These are phyloP conservation scores for Macroventuria anomochaeta DNA, from an alignment of 2,329 filamentous ascomycete genomes.

Conservation along the genomic window DNA sequence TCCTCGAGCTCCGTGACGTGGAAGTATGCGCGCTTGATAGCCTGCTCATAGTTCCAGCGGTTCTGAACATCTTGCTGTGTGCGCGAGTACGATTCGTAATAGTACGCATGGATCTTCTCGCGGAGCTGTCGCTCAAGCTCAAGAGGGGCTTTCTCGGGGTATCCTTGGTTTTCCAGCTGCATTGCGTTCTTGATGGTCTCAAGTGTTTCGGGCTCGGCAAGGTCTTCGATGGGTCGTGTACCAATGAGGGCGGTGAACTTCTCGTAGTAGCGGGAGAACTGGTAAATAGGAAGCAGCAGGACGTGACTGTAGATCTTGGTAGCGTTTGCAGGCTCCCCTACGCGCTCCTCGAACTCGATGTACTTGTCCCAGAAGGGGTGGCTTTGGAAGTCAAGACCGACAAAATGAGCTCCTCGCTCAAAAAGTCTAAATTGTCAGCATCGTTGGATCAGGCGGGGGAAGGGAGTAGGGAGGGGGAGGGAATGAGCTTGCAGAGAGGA, in stretches of 20 bases:
- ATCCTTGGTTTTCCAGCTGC: slow-evolving; percentile 64
- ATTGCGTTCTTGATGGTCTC: slow-evolving; percentile 74
- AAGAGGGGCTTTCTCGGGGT: slow-evolving; percentile 68
- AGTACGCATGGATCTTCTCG: slow-evolving; percentile 77
- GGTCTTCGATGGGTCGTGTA: slow-evolving; percentile 74
- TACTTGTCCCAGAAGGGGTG: slow-evolving; percentile 99
- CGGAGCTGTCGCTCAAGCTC: slow-evolving; percentile 87
- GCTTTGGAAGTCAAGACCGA: slow-evolving; percentile 90
- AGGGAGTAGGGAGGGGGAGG: slow-evolving; percentile 11
- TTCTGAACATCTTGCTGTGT: slow-evolving; percentile 90
- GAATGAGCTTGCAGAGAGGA: slow-evolving; percentile 30
- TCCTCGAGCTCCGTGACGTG: slow-evolving; percentile 93
- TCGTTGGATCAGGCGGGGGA: slow-evolving; percentile 1
- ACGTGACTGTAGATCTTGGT: slow-evolving; percentile 83
- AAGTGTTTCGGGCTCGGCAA: slow-evolving; percentile 73
- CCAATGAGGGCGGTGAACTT: slow-evolving; percentile 77
- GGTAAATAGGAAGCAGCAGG: slow-evolving; percentile 90
- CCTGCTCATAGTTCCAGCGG: slow-evolving; percentile 92
- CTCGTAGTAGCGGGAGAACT: slow-evolving; percentile 94
- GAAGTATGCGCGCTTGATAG: slow-evolving; percentile 96
- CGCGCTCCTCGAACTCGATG: slow-evolving; percentile 91
- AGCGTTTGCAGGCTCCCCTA: slow-evolving; percentile 65
- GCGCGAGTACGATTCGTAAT: slow-evolving; percentile 78
- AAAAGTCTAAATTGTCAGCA: slow-evolving; percentile 71
- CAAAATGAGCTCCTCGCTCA: slow-evolving; percentile 82